Percentiles rank a stretch among this genome's conserved stretches.
Conservation (phyloP, 805 yeast genomes). For the Lipomyces yamanashiensis region DNA sequence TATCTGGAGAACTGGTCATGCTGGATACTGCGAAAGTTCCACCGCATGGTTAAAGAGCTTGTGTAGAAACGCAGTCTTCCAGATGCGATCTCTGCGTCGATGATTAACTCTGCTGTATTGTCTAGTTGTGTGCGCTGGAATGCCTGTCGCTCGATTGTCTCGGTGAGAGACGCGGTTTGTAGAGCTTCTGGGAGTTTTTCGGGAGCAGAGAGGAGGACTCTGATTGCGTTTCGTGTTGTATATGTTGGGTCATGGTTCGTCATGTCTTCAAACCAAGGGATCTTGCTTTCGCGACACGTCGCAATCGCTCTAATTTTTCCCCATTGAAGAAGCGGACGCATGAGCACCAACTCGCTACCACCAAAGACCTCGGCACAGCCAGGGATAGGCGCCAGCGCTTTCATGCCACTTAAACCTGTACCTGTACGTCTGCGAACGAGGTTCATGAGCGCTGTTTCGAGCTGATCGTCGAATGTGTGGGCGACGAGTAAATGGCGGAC, state of each 20-base stretch:
- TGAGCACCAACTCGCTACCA: constrained; percentile 38
- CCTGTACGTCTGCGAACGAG: constrained; percentile 52
- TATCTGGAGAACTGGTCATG: neutral
- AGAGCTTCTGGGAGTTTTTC: constrained; percentile 35
- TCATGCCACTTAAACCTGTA: constrained; percentile 55
- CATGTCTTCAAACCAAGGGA: constrained; percentile 72
- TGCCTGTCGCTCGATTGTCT: neutral
- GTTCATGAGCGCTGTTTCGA: constrained; percentile 69
- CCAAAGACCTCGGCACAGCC: constrained; percentile 12
- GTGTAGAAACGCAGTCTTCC: neutral
- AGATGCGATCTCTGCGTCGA: neutral
- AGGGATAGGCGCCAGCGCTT: constrained; percentile 41
- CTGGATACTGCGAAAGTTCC: neutral
- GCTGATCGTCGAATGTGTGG: constrained; percentile 72
- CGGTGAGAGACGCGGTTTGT: neutral
- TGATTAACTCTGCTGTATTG: neutral
- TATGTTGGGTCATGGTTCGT: constrained; percentile 61
- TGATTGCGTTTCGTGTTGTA: constrained; percentile 62
- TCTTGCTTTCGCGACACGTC: constrained; percentile 50
- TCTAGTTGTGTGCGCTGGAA: constrained; percentile 1
- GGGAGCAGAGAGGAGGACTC: constrained; percentile 44
- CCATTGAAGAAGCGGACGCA: constrained; percentile 60
- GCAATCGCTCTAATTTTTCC: constrained; percentile 53
- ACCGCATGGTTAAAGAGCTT: neutral
- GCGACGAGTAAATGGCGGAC: constrained; percentile 58